Conservation (phyloP, 2,329 filamentous ascomycete species). For the Gremmenia infestans region DNA sequence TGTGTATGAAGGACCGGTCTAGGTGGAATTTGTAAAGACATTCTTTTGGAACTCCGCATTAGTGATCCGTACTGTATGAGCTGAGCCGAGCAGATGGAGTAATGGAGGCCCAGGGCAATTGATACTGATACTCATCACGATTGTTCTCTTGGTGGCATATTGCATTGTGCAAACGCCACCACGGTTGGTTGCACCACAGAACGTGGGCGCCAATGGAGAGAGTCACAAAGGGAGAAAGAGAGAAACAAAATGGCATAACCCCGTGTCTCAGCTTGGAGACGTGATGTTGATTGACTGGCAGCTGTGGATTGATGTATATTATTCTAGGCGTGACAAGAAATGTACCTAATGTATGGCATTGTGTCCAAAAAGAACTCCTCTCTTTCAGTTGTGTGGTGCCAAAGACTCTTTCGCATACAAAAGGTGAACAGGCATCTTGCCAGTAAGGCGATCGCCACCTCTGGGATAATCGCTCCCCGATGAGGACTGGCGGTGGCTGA, state of each 20-base stretch:
- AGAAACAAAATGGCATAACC: neutral
- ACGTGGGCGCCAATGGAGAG: neutral
- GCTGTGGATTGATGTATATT: neutral
- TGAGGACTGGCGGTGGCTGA: conserved; percentile 13
- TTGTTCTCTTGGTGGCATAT: no score
- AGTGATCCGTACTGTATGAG: no score
- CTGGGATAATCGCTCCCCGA: conserved; percentile 8
- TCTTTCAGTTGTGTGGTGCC: neutral
- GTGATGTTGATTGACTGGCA: neutral
- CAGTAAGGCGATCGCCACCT: conserved; percentile 2
- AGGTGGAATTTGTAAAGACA: neutral
- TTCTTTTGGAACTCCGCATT: neutral
- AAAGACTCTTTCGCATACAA: neutral
- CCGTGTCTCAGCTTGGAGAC: conserved; percentile 8
- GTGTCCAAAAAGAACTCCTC: neutral
- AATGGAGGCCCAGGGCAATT: neutral
- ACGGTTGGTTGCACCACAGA: neutral
- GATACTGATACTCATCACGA: no score
- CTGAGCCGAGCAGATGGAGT: neutral
- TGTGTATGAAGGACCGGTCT: neutral
- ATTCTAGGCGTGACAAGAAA: neutral
- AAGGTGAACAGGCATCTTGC: neutral
- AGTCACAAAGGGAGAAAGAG: neutral
- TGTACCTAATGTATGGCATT: neutral
- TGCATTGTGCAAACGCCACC: neutral